Percentiles rank a stretch among this genome's conserved stretches.
These are phyloP conservation scores for Fraxinus sp. DNA, from an alignment of 305 asterid genomes.

Conservation along the genomic window DNA sequence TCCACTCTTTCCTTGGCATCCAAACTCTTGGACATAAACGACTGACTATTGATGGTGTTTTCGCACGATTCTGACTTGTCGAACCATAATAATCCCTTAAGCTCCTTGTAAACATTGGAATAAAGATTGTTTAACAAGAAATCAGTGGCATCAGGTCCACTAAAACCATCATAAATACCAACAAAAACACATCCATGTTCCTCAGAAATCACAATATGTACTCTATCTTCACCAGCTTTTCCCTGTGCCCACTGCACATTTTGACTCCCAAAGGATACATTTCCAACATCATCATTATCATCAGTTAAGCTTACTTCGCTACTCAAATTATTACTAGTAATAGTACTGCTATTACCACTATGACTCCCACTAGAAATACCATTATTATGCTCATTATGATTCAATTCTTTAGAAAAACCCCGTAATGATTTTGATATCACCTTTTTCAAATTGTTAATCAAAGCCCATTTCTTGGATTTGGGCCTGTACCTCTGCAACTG, in stretches of 20 bases:
- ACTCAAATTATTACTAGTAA: constrained; percentile 52
- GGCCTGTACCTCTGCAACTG: constrained; percentile 62
- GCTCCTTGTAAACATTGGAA: constrained; percentile 62
- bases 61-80: constrained; percentile 47
- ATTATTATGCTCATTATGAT: constrained; percentile 18
- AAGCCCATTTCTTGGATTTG: constrained; percentile 53
- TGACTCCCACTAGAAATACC: constrained; percentile 37
- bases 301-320: constrained; percentile 59
- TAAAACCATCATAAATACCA: constrained; percentile 88
- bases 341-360: constrained; percentile 44
- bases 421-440: constrained; percentile 49
- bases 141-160: constrained; percentile 94
- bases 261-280: constrained; percentile 53
- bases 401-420: constrained; percentile 49
- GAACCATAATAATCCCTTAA: constrained; percentile 61
- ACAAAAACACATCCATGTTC: constrained; percentile 87
- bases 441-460: constrained; percentile 43
- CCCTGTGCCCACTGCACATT: constrained; percentile 97
- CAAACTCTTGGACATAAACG: constrained; percentile 46
- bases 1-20: constrained; percentile 47
- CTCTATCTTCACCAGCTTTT: constrained; percentile 90
- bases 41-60: constrained; percentile 5
- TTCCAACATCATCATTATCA: constrained; percentile 58
- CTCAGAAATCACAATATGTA: constrained; percentile 79
- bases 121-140: constrained; percentile 66